Conservation (phyloP, 306 rosid species). For the Betula pendula region DNA sequence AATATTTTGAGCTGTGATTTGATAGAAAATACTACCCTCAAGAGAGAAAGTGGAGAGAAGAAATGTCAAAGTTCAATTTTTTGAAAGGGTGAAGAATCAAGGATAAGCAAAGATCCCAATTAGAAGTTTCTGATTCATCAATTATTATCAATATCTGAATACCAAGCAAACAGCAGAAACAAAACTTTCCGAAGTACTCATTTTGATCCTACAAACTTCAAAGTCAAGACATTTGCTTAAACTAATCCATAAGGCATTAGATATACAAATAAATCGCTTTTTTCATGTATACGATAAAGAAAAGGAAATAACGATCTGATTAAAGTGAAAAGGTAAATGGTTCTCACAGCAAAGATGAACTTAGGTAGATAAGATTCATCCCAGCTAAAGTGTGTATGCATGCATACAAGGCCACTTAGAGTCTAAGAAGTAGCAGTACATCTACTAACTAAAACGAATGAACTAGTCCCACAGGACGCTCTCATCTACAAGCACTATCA, state of each 20-base stretch:
- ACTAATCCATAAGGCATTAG: background rate
- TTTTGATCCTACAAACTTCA: conserved; percentile 6
- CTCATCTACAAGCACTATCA: conserved; percentile 2
- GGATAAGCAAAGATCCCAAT: background rate
- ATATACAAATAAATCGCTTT: background rate
- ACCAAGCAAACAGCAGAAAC: background rate
- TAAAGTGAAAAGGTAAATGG: background rate
- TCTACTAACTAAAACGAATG: background rate
- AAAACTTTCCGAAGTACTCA: conserved; percentile 13
- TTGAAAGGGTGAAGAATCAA: background rate
- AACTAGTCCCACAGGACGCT: background rate
- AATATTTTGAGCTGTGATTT: background rate
- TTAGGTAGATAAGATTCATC: background rate
- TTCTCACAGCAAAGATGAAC: background rate
- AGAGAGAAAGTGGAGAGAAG: background rate
- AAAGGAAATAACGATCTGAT: background rate
- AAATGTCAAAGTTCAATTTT: background rate
- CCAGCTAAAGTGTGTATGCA: background rate
- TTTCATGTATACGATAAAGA: background rate
- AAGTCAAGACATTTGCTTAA: conserved; percentile 6
- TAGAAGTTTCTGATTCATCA: background rate
- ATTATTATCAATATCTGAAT: background rate
- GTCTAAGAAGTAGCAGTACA: background rate
- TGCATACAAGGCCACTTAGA: background rate
- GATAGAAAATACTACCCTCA: background rate